A percentile compares a stretch with the other conserved stretches of the same genome.
These are phyloP conservation scores for Bolboschoenoplectus hybrid DNA, from an alignment of 202 grass and related monocot species.

Conservation along the genomic window DNA sequence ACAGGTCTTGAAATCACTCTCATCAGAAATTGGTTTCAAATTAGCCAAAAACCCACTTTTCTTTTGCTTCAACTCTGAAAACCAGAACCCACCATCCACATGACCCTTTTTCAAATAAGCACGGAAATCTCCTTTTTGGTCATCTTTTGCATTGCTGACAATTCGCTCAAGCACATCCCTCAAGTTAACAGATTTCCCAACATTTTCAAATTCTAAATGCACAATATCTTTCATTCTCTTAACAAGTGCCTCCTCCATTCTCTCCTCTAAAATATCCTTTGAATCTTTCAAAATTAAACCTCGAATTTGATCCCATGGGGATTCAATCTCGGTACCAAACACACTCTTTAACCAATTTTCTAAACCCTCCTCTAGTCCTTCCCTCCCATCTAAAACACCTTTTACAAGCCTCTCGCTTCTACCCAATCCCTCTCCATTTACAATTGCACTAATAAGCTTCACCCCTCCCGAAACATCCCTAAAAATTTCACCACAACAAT, in stretches of 20 bases:
- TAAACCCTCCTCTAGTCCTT: conserved; percentile 76
- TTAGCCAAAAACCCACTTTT: conserved; percentile 78
- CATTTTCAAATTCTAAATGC: conserved; percentile 68
- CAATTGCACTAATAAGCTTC: conserved; percentile 67
- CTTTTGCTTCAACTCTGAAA: conserved; percentile 84
- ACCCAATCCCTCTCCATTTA: conserved; percentile 65
- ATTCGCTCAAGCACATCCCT: conserved; percentile 69
- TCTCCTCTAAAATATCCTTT: conserved; percentile 89
- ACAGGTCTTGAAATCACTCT: conserved; percentile 87
- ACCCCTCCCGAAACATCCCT: conserved; percentile 55
- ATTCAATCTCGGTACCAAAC: conserved; percentile 90
- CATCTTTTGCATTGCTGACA: conserved; percentile 57
- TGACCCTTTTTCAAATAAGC: conserved; percentile 62
- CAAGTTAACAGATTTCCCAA: conserved; percentile 59
- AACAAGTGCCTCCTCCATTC: conserved; percentile 85
- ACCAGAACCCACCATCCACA: conserved; percentile 69
- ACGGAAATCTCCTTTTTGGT: conserved; percentile 52
- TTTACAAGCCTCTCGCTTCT: conserved; percentile 67
- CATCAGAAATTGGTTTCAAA: conserved; percentile 78
- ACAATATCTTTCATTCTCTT: conserved; percentile 83
- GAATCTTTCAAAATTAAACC: conserved; percentile 77
- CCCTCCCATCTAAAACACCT: conserved; percentile 62
- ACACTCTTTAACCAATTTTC: conserved; percentile 91
- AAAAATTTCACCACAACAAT: conserved; percentile 75
- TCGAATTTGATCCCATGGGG: conserved; percentile 91